phyloP scores from a whole-genome alignment of 148 eudicot species.

The Vaccinium myrtillus region DNA sequence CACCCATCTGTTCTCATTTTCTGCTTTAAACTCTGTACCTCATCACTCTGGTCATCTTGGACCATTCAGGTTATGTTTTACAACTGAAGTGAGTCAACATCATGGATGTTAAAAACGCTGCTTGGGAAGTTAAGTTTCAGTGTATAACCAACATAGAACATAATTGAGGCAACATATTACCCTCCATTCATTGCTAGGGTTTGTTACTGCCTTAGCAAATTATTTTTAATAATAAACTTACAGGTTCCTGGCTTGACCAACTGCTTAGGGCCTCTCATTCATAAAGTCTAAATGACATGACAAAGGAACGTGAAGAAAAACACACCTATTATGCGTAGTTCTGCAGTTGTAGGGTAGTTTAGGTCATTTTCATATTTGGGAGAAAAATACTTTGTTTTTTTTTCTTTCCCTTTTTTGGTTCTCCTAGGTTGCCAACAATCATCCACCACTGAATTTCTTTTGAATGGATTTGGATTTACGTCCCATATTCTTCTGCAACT shows the following conservation, averaged over 20 bases:
- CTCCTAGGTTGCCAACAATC: no score
- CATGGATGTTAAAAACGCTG: neutral
- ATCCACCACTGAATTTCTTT: neutral
- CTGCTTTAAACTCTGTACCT: neutral
- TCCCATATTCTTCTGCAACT: neutral
- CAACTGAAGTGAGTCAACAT: neutral
- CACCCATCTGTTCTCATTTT: neutral
- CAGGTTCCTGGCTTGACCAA: neutral
- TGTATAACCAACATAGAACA: neutral
- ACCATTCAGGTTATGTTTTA: neutral
- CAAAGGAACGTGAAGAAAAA: neutral
- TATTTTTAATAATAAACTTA: neutral
- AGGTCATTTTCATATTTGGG: neutral
- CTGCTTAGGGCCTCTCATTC: neutral
- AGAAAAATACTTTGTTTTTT: neutral
- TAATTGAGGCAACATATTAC: neutral
- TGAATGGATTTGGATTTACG: neutral
- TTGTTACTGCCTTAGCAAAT: neutral
- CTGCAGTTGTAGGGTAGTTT: neutral
- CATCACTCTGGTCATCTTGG: neutral
- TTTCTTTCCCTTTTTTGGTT: neutral
- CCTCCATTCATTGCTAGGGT: neutral
- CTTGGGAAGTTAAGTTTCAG: neutral
- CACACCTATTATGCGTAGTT: neutral
- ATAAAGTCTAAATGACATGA: neutral